Evolutionary conservation across 192 early-diverging fungal genomes (phyloP), one percentile per base, ranked within the genome.

Genomic region (Coemansia sp.): DNA sequence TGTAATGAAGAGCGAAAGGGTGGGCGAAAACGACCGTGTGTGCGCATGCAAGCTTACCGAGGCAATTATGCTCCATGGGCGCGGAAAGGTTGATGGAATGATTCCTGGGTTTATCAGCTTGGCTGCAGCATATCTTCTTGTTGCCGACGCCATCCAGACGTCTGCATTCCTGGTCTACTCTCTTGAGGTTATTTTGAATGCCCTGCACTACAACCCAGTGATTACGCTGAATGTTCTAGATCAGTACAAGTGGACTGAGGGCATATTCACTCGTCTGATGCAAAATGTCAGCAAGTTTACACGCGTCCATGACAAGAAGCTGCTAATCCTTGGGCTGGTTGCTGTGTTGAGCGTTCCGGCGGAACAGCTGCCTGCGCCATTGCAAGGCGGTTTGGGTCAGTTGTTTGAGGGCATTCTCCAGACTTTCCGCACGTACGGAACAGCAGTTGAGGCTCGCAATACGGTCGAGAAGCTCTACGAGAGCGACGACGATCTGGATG

Each of bases 251-350:
- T 88, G 87, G 82, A 95, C 93, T 15, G 83, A 88, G 61, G 85
- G 86, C 7, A 90, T 96, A 77, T 93, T 96, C 65, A 86, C 84
- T n/a, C 76, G 86, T 32, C 93, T 95, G 89, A 89, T 94, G 75
- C 73, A 85, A 49, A 85, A 86, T 54, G 65, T 93, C 21, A 78
- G 85, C 66, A 88, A 88, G 63, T 94, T 98, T 68, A 71, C 58
- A 9, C 90, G 95, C 59, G 95, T 98, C 15, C 91, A 95, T 79
- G 95, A 98, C 78, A 96, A 95, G 86, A 95, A 95, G 83, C 87
- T 98, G n/a, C 86, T 88, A 12, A 91, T 98, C 58, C 71, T 95
- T 32, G 87, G 93, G 0, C 76, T 98, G 19, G 90, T 88, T 62
- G 71, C 91, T 0, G 71, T 98, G 10, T 66, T 98, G 48, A 85